Evolutionary conservation across 345 rosid species (phyloP), one percentile per base, ranked within the genome.

Genomic region (Adansonia digitata): DNA sequence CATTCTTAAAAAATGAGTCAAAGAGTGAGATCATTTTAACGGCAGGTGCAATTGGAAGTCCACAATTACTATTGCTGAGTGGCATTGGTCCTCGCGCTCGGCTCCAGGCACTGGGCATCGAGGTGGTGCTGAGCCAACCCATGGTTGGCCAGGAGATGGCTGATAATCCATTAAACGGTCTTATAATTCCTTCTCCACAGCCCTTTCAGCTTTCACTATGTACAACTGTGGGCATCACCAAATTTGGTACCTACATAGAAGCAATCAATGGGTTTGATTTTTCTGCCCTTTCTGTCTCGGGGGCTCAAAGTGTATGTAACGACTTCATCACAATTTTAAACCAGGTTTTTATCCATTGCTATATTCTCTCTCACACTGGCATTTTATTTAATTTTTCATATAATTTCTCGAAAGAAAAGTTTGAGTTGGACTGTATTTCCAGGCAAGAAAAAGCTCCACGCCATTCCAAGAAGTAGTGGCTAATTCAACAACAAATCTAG

Each of bases 1-100:
- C 80, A 2, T 81, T 79, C 48, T 72, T 87, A 40, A 77, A n/a
- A 6, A 72, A 72, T 24, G 67, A 74, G 40, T 26, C 70, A 5
- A 17, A 3, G n/a, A 48, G 53, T 48, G 53, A 48, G 53, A 48
- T 48, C 53, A 48, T 48, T 13, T 48, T 48, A 17, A 14, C 53
- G 20, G 53, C 53, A 48, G 53, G 53, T 3, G 53, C 53, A 7
- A 48, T 17, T 48, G 53, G n/a, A 15, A 48, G 53, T 48, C 53
- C 53, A 48, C 53, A 48, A 15, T 48, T 48, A 17, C 53, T 48
- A 1, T 14, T 48, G 53, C 53, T 48, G 53, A 48, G 53, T n/a
- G 53, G 53, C 53, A 48, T 48, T 48, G 53, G 53, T 48, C 53
- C 53, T n/a, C 7, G n/a, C 20, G 20, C 53, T 48, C 17, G 53